Conservation (phyloP, 768 basidiomycete species). For the Agrocybe pediades region DNA sequence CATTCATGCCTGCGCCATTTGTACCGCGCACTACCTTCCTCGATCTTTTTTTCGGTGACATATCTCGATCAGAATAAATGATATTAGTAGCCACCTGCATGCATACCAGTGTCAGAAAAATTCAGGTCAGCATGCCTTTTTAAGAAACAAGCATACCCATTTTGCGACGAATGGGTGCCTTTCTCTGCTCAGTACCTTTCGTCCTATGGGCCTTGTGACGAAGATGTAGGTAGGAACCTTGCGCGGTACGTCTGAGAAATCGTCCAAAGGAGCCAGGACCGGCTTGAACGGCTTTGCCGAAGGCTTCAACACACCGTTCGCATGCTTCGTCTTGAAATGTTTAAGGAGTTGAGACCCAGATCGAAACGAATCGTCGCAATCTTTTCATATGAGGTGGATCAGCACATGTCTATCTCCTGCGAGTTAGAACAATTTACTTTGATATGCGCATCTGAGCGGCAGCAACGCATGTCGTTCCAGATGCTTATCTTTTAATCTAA, state of each 20-base stretch:
- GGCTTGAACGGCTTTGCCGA: constrained; percentile 35
- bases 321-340: constrained; percentile 47
- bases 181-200: constrained; percentile 47
- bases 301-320: constrained; percentile 34
- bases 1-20: constrained; percentile 9
- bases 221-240: constrained; percentile 53
- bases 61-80: constrained; percentile 21
- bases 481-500: constrained; percentile 46
- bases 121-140: background rate
- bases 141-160: constrained; percentile 41
- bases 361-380: constrained; percentile 52
- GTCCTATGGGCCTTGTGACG: constrained; percentile 43
- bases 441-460: constrained; percentile 47
- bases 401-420: background rate
- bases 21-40: constrained; percentile 15
- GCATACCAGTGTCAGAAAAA: constrained; percentile 1
- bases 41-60: constrained; percentile 14
- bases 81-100: constrained; percentile 43
- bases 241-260: constrained; percentile 43
- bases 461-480: constrained; percentile 51
- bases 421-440: constrained; percentile 39
- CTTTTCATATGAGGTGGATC: constrained; percentile 30
- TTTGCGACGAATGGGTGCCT: constrained; percentile 53
- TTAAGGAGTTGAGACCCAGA: constrained; percentile 47
- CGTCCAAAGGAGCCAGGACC: constrained; percentile 29